Evolutionary conservation across 1,284 basidiomycete species (phyloP), one percentile per base, ranked within the genome.

Genomic region (Violaceomyces palustris): DNA sequence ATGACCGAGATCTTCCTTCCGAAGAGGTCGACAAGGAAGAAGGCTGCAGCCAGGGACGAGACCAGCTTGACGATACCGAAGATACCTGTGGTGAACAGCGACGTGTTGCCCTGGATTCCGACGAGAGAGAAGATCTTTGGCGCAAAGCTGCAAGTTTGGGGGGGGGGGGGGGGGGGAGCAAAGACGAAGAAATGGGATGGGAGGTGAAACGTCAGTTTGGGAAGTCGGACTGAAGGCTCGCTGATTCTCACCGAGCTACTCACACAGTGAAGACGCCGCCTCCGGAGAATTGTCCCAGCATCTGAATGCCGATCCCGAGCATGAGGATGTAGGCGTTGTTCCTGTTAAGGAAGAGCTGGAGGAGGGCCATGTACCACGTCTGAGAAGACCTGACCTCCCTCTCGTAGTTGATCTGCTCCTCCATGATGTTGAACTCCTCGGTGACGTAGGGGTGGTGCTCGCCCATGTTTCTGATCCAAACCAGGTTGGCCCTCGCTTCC

Each of bases 41-140:
- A 53, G 27, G 55, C 54, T 9, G 54, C 50, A 15, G 59, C 55
- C 17, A 64, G 38, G 15, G 61, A 54, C n/a, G 47, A 45, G 29
- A 64, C 42, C n/a, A 62, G 45, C 45, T 64, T 64, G 33, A 64
- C 55, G 11, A 61, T 47, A 38, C 61, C 58, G 33, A 64, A 61
- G 40, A 61, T 50, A 19, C 39, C 57, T 14, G 61, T 64, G 12
- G 58, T 61, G 25, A 58, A 39, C 7, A 61, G 43, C 42, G 52
- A 53, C 24, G 58, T 60, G 45, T 46, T 48, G 14, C 51, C 56
- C n/a, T 45, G 45, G 26, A 60, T 45, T 17, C 60, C 60, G 29
- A 60, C 52, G 3, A 56, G 39, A 5, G 42, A 51, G 27, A 64
- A 59, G 34, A 64, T 52, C 38, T 55, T 58, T 22, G 57, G 58